Base-by-base conservation (phyloP, 2,329 filamentous ascomycete genomes). In the Fusarium bactridioides region DNA sequence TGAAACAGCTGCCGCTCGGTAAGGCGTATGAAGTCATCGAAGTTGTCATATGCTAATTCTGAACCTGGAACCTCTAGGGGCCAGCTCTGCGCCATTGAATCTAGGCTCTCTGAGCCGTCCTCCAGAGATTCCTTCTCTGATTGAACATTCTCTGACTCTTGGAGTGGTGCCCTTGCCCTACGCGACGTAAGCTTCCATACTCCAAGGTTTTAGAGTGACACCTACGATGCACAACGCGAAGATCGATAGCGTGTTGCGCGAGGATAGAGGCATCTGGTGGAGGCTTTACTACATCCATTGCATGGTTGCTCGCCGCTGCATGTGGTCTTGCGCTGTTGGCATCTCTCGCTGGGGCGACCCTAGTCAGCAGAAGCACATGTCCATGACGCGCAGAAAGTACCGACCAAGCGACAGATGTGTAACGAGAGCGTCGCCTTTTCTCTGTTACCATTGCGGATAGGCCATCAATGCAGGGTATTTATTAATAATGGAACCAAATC, bases 131-230 rank as follows among this genome's bases (percentile, higher is more conserved):
- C 3, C 9, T 40, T 25, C 25, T 29, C 51, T 13, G 19, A 9
- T 25, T 54, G 35, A 18, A 23, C 25, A 54, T 16, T 16, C 25
- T 27, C 25, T 13, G 35, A 4, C 7, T 19, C 51, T 29, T 29
- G 51, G 12, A 11, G 25, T 13, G 11, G 19, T 2, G 3, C 35
- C 25, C 7, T 29, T 11, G 25, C 19, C 25, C 51, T 40, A 18
- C 16, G 7, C 10, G 19, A 40, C 4, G 19, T 54, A n/a, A 54
- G 35, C 25, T 10, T 13, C 19, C 15, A 13, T 21, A 10, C 10
- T 15, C 4, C 7, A 3, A 54, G 25, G 2, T 10, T 12, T 2
- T 2, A 7, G 3, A 13, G 25, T 4, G 7, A 27, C 4, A 40
- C 51, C 3, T 29, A 54, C 51, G 35, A 31, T 12, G 3, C 13